A percentile compares a stretch with the other conserved stretches of the same genome.
phyloP scores from a whole-genome alignment of 2,329 filamentous ascomycete genomes.

The Phaeosphaeria sp. region DNA sequence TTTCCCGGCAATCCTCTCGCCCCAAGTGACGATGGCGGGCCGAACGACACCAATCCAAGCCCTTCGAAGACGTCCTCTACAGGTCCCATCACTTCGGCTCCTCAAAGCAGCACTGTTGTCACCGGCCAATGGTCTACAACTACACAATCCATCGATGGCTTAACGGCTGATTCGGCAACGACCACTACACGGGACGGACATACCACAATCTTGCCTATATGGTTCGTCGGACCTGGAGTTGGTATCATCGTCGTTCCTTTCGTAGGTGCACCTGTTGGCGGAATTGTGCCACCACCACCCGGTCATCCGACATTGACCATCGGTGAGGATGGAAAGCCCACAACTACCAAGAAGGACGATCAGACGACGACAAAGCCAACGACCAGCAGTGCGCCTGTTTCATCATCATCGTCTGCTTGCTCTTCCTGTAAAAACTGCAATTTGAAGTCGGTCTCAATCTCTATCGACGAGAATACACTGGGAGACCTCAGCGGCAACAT shows the following conservation, averaged over 20 bases:
- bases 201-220: neutral
- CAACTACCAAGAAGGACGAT: neutral
- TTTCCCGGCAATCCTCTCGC: neutral
- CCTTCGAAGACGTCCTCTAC: neutral
- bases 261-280: neutral
- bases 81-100: neutral
- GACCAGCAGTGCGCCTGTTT: neutral
- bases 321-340: neutral
- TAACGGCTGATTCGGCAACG: neutral
- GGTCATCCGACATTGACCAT: neutral
- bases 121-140: neutral
- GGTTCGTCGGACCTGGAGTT: neutral
- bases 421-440: neutral
- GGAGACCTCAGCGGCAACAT: neutral
- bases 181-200: neutral
- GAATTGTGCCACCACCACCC: neutral
- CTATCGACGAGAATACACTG: neutral
- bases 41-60: neutral
- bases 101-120: neutral
- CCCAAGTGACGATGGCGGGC: neutral
- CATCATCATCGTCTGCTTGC: neutral
- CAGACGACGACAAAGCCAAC: neutral
- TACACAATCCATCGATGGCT: neutral
- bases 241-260: neutral
- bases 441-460: neutral